Evolutionary conservation across 2,329 filamentous ascomycete genomes (phyloP), one percentile per base, ranked within the genome.

Genomic region (Colletotrichum lindemuthianum): DNA sequence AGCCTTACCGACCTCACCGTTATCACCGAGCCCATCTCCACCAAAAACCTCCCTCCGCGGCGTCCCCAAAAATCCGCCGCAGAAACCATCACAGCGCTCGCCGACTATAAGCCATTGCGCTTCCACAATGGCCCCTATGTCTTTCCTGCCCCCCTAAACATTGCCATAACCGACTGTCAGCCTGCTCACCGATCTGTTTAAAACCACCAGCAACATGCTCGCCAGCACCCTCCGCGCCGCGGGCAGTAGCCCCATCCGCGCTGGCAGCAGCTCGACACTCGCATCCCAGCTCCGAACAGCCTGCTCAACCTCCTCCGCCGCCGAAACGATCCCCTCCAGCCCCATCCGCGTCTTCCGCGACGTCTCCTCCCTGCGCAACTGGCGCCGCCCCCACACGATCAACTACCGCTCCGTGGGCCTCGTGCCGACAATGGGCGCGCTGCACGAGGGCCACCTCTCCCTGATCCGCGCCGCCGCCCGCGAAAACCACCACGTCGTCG

Each of bases 361-460:
- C 76, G 88, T 96, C 64, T 80, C 88, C 12, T 82, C 87, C 10
- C 81, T 97, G 55, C 91, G 92, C 43, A 77, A 84, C 70, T 91
- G 90, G 82, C 88, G 93, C 40, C 84, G 81, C 24, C 84, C 88
- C 44, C 87, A 93, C 65, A 79, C 88, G 40, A 78, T 88, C 65
- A 84, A 88, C 72, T 86, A 90, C 70, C 87, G 90, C 61, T 89
- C 89, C 48, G 89, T 99, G 63, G 93, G 91, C 64, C 88, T 99
- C 34, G 93, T 99, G 40, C 96, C 96, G 2, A 99, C 96, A 37
- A 98, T 99, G 96, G 96, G 96, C 67, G 96, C 96, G 53, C 85
- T 99, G n/a, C 96, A 99, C 77, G 86, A 89, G 59, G 96, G 96
- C 44, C 96, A 99, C 78, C 79, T 97, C 55, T 91, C 92, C 4